phyloP scores from a whole-genome alignment of 768 basidiomycete species.

The Pisolithus tinctorius region DNA sequence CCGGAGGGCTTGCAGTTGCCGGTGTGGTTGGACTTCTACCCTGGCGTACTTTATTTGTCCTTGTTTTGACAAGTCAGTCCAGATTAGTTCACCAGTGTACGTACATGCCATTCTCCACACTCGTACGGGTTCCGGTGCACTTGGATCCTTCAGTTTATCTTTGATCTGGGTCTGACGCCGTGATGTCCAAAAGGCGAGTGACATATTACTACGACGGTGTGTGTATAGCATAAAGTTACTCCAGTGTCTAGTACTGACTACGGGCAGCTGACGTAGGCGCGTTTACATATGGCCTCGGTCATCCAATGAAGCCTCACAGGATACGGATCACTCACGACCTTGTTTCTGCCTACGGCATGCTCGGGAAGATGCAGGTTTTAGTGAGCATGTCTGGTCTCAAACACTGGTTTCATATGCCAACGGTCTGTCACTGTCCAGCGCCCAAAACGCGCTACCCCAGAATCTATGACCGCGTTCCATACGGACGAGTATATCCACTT shows the following conservation, averaged over 20 bases:
- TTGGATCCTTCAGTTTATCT: too few relatives aligned
- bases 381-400: conserved; percentile 33
- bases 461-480: conserved; percentile 90
- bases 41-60: too few relatives aligned
- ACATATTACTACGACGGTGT: conserved; percentile 76
- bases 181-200: conserved; percentile 68
- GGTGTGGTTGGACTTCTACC: too few relatives aligned
- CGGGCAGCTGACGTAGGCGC: conserved; percentile 59
- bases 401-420: neutral
- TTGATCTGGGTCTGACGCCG: too few relatives aligned
- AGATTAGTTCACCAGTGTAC: too few relatives aligned
- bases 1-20: neutral
- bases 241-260: neutral
- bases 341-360: conserved; percentile 84
- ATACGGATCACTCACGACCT: conserved; percentile 93
- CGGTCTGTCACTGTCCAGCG: conserved; percentile 34
- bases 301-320: conserved; percentile 95
- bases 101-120: too few relatives aligned
- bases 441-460: conserved; percentile 62
- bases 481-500: conserved; percentile 98
- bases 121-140: too few relatives aligned
- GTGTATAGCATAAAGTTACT: conserved; percentile 12
- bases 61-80: too few relatives aligned
- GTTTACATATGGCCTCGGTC: conserved; percentile 80
- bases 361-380: conserved; percentile 90